Base-by-base conservation (phyloP, 306 rosid species). In the Ammopiptanthus mongolicus region DNA sequence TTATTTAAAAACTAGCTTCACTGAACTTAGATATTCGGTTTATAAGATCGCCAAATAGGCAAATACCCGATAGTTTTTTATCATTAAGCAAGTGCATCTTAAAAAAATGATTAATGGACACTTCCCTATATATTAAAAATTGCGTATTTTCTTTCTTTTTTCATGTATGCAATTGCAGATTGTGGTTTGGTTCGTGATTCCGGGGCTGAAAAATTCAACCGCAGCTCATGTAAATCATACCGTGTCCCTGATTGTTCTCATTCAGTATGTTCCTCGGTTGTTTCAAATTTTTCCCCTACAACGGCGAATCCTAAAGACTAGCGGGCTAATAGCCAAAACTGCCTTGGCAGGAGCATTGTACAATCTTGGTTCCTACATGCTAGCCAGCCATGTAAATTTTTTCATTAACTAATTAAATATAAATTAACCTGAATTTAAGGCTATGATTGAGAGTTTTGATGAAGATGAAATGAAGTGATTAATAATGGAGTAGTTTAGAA, bases 301-400 rank as follows among this genome's bases (percentile, higher is more conserved):
- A 78, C 75, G 86, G 0, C 84, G 82, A 76, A 95, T 95, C 62
- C 71, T 87, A 25, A 95, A 90, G 77, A 83, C 88, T 21, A 87
- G 96, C 0, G 98, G 98, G 14, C 88, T 89, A 3, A 87, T 95
- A 68, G 84, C 93, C 69, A 87, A 87, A 85, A 91, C 89, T 36
- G 93, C 97, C 51, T 79, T 93, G 83, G 92, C 90, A 9, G 97
- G 97, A 14, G 92, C 98, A 17, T 80, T 78, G 5, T 91, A 90
- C 86, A 95, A 95, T 87, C 97, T 95, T 74, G 84, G 90, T 14
- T 86, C 84, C 63, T 91, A 88, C 77, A 74, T 84, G 65, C 80
- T 95, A 19, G 92, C 92, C 39, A 93, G 91, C 56, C 98, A 91
- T 81, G 97, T 90, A 86, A 25, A 81, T 55, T 48, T 15, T 15